phyloP scores from a whole-genome alignment of 345 rosid species.

The Pelargonium nanum region DNA sequence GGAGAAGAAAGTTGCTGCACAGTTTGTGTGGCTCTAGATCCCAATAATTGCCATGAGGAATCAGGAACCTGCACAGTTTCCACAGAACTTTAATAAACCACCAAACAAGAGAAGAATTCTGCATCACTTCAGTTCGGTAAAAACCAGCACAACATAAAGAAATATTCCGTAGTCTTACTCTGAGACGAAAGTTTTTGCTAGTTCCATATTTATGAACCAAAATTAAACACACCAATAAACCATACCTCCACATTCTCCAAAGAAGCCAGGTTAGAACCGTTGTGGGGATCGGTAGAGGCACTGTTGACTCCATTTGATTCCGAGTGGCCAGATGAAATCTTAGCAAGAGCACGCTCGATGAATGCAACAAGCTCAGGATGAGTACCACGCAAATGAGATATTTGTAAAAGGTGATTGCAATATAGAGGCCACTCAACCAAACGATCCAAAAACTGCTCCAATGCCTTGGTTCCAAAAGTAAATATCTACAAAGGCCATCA shows the following conservation, averaged over 20 bases:
- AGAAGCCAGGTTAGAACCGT: conserved; percentile 29
- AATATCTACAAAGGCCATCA: conserved; percentile 55
- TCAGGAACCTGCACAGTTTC: not conserved
- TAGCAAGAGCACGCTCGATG: conserved; percentile 74
- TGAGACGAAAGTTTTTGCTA: not conserved
- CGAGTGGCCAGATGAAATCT: conserved; percentile 70
- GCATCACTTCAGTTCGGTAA: too few species aligned
- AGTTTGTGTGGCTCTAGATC: conserved; percentile 25
- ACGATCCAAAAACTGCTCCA: conserved; percentile 95
- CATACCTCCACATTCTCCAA: conserved; percentile 62
- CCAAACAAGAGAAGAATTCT: too few species aligned
- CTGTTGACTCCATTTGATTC: conserved; percentile 48
- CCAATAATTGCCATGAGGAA: conserved; percentile 34
- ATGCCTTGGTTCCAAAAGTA: conserved; percentile 87
- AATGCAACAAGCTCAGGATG: conserved; percentile 81
- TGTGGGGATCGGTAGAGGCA: conserved; percentile 34
- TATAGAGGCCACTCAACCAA: conserved; percentile 95
- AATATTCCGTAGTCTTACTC: too few species aligned
- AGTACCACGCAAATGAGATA: conserved; percentile 80
- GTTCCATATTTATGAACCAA: not conserved
- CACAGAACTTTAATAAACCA: too few species aligned
- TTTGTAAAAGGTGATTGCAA: conserved; percentile 94
- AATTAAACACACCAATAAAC: not conserved
- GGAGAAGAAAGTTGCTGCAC: conserved; percentile 43
- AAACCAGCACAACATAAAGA: too few species aligned